phyloP scores from a whole-genome alignment of 306 rosid species.

The Vigna nakashimae region DNA sequence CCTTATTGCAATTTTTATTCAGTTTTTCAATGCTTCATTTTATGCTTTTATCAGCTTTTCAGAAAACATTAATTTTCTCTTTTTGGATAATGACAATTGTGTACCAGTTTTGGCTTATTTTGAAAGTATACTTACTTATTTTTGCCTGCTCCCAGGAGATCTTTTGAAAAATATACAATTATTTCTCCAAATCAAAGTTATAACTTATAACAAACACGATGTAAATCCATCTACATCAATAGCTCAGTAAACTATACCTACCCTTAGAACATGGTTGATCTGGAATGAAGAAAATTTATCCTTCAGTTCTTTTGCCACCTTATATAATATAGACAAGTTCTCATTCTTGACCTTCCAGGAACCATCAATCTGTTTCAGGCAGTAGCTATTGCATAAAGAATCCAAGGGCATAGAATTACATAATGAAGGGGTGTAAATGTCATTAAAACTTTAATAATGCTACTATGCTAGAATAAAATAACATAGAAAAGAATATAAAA shows the following conservation, averaged over 20 bases:
- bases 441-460: not conserved
- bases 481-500: conserved; percentile 13
- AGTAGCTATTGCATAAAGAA: conserved; percentile 32
- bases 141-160: not conserved
- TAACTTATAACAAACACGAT: not conserved
- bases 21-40: conserved; percentile 4
- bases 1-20: not conserved
- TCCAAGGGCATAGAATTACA: conserved; percentile 21
- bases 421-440: not conserved
- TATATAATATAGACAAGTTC: conserved; percentile 62
- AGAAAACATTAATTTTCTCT: not conserved
- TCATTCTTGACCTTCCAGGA: conserved; percentile 78
- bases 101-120: not conserved
- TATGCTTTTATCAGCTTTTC: not conserved
- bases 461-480: conserved; percentile 3
- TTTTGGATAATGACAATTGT: not conserved
- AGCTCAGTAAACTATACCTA: conserved; percentile 52
- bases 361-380: conserved; percentile 78
- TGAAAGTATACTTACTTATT: not conserved
- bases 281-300: conserved; percentile 74
- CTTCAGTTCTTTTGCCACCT: conserved; percentile 77
- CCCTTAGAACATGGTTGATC: conserved; percentile 89
- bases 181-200: not conserved
- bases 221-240: not conserved
- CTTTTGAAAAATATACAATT: not conserved